Evolutionary conservation across 352 stramenopile genomes (phyloP).

Genomic region (Phytophthora tubulina): DNA sequence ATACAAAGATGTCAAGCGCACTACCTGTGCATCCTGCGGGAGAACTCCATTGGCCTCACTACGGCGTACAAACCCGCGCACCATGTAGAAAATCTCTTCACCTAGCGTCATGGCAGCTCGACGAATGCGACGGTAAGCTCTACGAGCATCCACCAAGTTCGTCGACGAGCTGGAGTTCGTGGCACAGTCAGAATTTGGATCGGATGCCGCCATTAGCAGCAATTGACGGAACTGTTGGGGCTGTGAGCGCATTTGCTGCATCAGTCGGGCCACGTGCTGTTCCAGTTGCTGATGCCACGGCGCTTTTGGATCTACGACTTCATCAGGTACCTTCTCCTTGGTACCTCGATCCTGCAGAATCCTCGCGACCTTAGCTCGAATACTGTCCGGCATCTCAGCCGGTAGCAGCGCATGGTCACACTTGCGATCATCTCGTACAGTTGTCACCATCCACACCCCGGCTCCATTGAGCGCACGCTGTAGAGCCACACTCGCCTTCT

Average conservation of each 20-base stretch:
- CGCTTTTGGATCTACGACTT: slow-evolving; percentile 27
- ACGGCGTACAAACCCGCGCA: slow-evolving; percentile 50
- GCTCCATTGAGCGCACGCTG: slow-evolving; percentile 27
- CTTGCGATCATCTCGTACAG: slow-evolving; percentile 39
- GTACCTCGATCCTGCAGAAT: slow-evolving; percentile 31
- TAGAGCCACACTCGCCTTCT: slow-evolving; percentile 26
- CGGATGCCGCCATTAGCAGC: slow-evolving; percentile 42
- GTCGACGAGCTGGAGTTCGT: not conserved
- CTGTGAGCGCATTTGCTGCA: slow-evolving; percentile 50
- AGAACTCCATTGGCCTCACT: slow-evolving; percentile 59
- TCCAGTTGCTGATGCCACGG: slow-evolving; percentile 58
- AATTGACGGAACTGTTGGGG: slow-evolving; percentile 50
- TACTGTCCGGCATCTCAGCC: slow-evolving; percentile 27
- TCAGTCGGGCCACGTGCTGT: slow-evolving; percentile 53
- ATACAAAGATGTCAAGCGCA: slow-evolving; percentile 69
- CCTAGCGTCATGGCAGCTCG: slow-evolving; percentile 48
- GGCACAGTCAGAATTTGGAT: slow-evolving; percentile 25
- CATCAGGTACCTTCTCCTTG: slow-evolving; percentile 21
- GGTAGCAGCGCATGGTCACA: slow-evolving; percentile 37
- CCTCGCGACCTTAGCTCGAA: slow-evolving; percentile 34
- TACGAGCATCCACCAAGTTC: slow-evolving; percentile 30
- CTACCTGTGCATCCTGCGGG: slow-evolving; percentile 48
- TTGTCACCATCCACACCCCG: slow-evolving; percentile 26
- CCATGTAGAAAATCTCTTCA: slow-evolving; percentile 56
- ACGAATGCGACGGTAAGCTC: slow-evolving; percentile 53